Conservation (phyloP, 768 basidiomycete species). For the Tephrocybe sp. region DNA sequence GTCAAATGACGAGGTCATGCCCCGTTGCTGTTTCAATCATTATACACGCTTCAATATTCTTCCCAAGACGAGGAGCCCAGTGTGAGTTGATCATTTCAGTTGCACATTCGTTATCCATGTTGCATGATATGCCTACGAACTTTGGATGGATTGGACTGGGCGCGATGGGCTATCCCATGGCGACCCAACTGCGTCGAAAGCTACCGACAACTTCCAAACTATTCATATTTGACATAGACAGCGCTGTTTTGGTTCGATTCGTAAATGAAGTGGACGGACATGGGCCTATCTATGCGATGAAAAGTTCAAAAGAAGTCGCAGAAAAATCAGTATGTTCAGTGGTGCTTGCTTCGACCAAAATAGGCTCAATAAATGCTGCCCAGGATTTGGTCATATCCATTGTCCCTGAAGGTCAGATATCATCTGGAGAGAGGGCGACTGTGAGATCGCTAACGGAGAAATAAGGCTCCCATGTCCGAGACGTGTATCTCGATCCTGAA, state of each 20-base stretch:
- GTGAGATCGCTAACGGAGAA: background rate
- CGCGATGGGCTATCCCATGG: constrained; percentile 48
- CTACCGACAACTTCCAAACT: constrained; percentile 25
- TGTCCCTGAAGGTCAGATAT: constrained; percentile 38
- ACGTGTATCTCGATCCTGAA: constrained; percentile 34
- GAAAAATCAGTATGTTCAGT: constrained; percentile 33
- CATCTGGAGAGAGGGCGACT: background rate
- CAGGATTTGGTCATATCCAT: constrained; percentile 39
- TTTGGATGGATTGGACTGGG: constrained; percentile 44
- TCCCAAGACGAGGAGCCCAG: background rate
- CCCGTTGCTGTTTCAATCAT: no score
- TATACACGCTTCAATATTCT: background rate
- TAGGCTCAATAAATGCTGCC: background rate
- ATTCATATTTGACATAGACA: constrained; percentile 36
- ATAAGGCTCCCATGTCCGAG: constrained; percentile 36
- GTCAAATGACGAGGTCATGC: background rate
- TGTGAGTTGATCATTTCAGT: no score
- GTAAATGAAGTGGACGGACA: constrained; percentile 17
- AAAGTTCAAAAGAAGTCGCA: constrained; percentile 33
- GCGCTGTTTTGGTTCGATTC: constrained; percentile 26
- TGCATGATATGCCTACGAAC: constrained; percentile 15
- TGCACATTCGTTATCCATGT: constrained; percentile 8
- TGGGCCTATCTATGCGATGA: constrained; percentile 19
- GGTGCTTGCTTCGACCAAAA: background rate
- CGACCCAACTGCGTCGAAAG: constrained; percentile 32